Base-by-base conservation (phyloP, 2,329 filamentous ascomycete genomes). In the Claviceps pusilla region DNA sequence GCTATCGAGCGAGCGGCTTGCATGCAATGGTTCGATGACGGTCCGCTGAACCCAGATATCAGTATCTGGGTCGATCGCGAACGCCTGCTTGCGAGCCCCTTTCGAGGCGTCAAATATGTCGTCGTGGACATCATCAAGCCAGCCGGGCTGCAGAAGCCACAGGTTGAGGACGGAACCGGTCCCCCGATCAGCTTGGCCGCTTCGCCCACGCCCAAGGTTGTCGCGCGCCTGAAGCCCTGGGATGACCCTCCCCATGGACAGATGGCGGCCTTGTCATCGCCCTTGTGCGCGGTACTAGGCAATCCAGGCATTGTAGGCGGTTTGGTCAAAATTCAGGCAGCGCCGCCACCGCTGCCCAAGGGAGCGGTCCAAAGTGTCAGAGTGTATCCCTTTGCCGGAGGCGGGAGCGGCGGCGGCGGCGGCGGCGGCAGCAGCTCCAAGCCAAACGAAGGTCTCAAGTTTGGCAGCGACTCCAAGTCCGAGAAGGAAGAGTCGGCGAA, bases 51-150 rank as follows among this genome's bases (percentile, higher is more conserved):
- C 24, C 70, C 76, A 24, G 76, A 79, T 11, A 73, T 96, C 49
- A 84, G 79, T 57, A 76, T 96, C 29, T 97, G 91, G 88, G 75
- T 96, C 7, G 89, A 95, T 65, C 78, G 82, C 37, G 89, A 95
- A 56, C 69, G 89, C 31, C 73, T 94, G 28, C 73, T 80, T 14
- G 80, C 80, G 6, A 86, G 84, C 61, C 80, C 84, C 11, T 77
- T 96, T 48, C 80, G 84, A 59, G 89, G 88, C 0, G 76, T 87
- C 11, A 85, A 79, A 51, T 95, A 83, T 74, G 89, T 86, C 1
- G 76, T 78, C 14, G 84, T 96, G n/a, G 84, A 87, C n/a, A 73
- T 96, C n/a, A 78, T 97, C 52, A 87, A 84, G 60, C 89, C 91
- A 41, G 82, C 84, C 14, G 87, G 86, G 3, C 71, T 95, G 29